Percentiles rank a stretch among this genome's conserved stretches.
These are phyloP conservation scores for Setomelanomma holmii DNA, from an alignment of 2,329 filamentous ascomycete genomes.

Conservation along the genomic window DNA sequence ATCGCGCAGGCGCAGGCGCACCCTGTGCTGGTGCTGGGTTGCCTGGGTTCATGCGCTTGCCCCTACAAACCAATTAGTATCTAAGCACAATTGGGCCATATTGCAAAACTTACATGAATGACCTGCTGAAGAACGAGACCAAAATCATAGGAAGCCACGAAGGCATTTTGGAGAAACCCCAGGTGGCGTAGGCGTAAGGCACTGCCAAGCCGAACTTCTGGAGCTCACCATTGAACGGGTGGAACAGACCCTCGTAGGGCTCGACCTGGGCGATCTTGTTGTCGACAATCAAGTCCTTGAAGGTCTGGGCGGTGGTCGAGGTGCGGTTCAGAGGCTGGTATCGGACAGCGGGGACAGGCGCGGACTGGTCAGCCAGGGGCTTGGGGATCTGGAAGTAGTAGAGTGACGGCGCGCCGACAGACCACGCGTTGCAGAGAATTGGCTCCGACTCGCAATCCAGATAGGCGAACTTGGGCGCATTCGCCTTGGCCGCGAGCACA, in stretches of 20 bases:
- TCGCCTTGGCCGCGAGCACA: conserved; percentile 67
- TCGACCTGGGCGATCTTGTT: conserved; percentile 61
- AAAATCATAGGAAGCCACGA: conserved; percentile 80
- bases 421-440: conserved; percentile 78
- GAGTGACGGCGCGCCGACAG: conserved; percentile 67
- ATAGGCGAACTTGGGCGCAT: conserved; percentile 70
- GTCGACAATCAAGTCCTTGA: conserved; percentile 67
- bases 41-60: conserved; percentile 31
- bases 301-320: conserved; percentile 68
- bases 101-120: conserved; percentile 70
- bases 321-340: conserved; percentile 73
- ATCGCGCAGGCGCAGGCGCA: background rate
- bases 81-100: too few relatives aligned
- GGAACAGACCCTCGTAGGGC: conserved; percentile 72
- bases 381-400: conserved; percentile 70
- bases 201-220: conserved; percentile 68
- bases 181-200: conserved; percentile 72
- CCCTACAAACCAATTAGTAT: conserved; percentile 28
- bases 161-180: conserved; percentile 65
- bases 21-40: conserved; percentile 6
- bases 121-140: conserved; percentile 75
- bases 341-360: conserved; percentile 69
- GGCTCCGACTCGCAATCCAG: conserved; percentile 78
- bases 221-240: conserved; percentile 75
- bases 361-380: conserved; percentile 67